Evolutionary conservation across 2,329 filamentous ascomycete genomes (phyloP).

Genomic region (Curvularia hawaiiensis): DNA sequence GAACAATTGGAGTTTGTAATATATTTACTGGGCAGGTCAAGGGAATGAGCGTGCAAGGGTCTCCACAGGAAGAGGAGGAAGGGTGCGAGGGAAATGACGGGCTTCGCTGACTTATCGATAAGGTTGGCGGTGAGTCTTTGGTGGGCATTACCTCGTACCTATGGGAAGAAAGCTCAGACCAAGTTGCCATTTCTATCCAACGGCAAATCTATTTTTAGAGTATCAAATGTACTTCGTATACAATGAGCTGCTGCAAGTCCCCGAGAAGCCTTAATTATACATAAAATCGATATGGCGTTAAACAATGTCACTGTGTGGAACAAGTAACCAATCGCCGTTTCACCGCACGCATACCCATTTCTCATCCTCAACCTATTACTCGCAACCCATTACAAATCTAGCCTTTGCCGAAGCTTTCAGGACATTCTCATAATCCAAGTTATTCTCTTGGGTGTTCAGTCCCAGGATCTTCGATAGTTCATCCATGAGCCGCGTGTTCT

Average conservation of each 20-base stretch:
- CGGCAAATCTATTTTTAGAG: constrained; percentile 6
- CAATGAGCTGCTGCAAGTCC: background rate
- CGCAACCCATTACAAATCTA: constrained; percentile 1
- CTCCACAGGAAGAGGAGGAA: background rate
- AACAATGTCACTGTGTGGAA: background rate
- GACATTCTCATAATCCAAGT: constrained; percentile 27
- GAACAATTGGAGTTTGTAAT: background rate
- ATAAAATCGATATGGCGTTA: background rate
- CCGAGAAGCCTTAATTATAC: background rate
- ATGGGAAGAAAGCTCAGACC: background rate
- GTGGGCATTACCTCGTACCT: constrained; percentile 1
- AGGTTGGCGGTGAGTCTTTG: constrained; percentile 26
- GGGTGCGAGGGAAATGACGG: background rate
- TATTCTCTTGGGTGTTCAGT: constrained; percentile 26
- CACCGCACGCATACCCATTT: background rate
- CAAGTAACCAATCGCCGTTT: background rate
- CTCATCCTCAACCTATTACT: background rate
- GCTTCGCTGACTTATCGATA: constrained; percentile 29
- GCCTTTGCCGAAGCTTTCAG: constrained; percentile 20
- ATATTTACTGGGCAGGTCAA: background rate
- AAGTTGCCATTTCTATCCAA: background rate
- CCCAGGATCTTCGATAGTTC: constrained; percentile 36
- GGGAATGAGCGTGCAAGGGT: background rate
- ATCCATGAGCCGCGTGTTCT: constrained; percentile 34
- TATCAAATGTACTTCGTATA: background rate